These are phyloP conservation scores for Berkeleyomyces basicola DNA, from an alignment of 2,329 filamentous ascomycete species.

Conservation along the genomic window DNA sequence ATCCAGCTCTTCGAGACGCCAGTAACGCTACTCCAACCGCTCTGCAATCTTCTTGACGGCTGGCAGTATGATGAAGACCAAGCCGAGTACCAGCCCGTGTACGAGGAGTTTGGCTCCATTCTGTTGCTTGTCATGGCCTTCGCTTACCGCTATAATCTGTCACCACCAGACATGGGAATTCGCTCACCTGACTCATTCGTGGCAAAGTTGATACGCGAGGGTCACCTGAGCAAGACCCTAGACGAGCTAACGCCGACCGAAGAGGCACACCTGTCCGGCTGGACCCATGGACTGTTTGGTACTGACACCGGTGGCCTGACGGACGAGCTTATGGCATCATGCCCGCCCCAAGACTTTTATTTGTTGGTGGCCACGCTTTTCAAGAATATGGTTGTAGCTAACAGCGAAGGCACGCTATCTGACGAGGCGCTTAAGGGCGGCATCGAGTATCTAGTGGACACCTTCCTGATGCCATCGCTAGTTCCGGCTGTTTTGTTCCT, in stretches of 20 bases:
- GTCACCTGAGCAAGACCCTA: slow-evolving; percentile 37
- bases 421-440: slow-evolving; percentile 58
- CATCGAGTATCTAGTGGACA: slow-evolving; percentile 63
- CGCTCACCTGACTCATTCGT: slow-evolving; percentile 47
- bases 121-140: slow-evolving; percentile 58
- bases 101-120: slow-evolving; percentile 71
- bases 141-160: slow-evolving; percentile 57
- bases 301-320: slow-evolving; percentile 55
- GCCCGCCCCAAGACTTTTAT: slow-evolving; percentile 70
- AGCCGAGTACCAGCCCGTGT: slow-evolving; percentile 68
- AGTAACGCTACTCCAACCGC: slow-evolving; percentile 49
- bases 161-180: slow-evolving; percentile 45
- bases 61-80: slow-evolving; percentile 76
- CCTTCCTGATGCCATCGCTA: slow-evolving; percentile 63
- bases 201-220: slow-evolving; percentile 44
- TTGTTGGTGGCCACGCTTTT: slow-evolving; percentile 61
- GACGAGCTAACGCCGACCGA: slow-evolving; percentile 49
- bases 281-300: slow-evolving; percentile 65
- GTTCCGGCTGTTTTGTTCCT: slow-evolving; percentile 59
- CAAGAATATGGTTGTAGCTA: slow-evolving; percentile 55
- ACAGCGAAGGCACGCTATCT: slow-evolving; percentile 45
- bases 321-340: slow-evolving; percentile 68
- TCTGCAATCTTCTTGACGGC: slow-evolving; percentile 59
- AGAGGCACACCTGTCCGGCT: slow-evolving; percentile 48
- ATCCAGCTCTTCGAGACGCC: slow-evolving; percentile 60